Base-by-base conservation (phyloP, 164 flowering plant species). In the grape (Vitis vinifera) region DNA sequence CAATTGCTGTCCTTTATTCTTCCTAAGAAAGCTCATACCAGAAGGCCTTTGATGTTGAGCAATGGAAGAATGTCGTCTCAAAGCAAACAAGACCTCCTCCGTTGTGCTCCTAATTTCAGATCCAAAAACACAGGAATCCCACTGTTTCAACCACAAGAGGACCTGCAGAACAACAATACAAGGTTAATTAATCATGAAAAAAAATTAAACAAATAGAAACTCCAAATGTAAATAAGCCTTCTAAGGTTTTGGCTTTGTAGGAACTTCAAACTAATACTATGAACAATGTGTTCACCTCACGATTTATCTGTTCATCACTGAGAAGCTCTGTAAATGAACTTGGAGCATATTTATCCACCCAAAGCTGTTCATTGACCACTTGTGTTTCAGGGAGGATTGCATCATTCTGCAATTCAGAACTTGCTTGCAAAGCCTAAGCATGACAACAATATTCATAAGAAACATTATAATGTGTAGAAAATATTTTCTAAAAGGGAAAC, bases 71-170 rank as follows among this genome's bases (percentile, higher is more conserved):
- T 95, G 97, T 17, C 93, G 88, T 73, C 86, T 87, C 75, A 93
- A 65, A 73, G 97, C 81, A 78, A 91, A 85, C 76, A 95, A 81
- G 75, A 93, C 92, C 50, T 93, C 96, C 69, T 90, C 92, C 17
- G 82, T 64, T 0, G 99, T 95, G 65, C 85, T 84, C 78, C 91
- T 87, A 69, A 95, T 89, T 80, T 88, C 89, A 84, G 93, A 85
- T 66, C 99, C 97, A 87, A 87, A 93, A 59, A 95, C 99, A 76
- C 80, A 78, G 14, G 98, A 86, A 82, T 95, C 99, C 98, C 99
- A 95, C 68, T 93, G 97, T 77, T 95, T 95, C 76, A 95, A 77
- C 98, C 99, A 95, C 68, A 86, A 58, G 49, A 95, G 92, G 23
- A 95, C 99, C 98, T 95, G 76, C 69, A 72, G 55, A 71, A 53